phyloP scores from a whole-genome alignment of 2,329 filamentous ascomycete species.

The Pseudocercospora musae region DNA sequence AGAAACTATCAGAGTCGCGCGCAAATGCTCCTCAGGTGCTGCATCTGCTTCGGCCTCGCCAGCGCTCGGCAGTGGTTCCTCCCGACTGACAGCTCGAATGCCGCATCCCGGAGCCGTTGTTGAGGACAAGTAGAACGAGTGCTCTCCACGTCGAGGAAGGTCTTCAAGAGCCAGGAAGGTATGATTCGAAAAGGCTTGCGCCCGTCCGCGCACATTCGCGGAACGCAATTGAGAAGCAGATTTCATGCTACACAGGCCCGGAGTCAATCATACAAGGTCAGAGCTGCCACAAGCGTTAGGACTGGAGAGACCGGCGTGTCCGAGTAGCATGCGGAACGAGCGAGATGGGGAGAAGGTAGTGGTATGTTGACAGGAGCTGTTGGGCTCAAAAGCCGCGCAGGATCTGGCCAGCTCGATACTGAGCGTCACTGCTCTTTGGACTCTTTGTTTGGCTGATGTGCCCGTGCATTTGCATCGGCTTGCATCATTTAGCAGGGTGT shows the following conservation, averaged over 20 bases:
- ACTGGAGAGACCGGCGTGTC: neutral
- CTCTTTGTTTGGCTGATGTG: neutral
- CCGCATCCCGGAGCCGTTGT: neutral
- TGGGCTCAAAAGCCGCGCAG: neutral
- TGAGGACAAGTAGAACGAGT: neutral
- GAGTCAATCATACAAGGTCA: neutral
- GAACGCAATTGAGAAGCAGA: neutral
- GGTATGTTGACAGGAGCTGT: neutral
- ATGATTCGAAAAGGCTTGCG: neutral
- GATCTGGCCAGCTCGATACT: neutral
- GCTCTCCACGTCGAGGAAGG: neutral
- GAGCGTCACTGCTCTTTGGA: neutral
- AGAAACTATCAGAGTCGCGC: slow-evolving; percentile 12
- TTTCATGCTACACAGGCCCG: neutral
- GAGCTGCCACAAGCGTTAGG: neutral
- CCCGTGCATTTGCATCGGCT: neutral
- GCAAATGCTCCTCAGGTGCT: slow-evolving; percentile 26
- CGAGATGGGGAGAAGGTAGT: neutral
- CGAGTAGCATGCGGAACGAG: neutral
- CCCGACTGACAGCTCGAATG: neutral
- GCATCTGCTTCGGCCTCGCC: slow-evolving; percentile 41
- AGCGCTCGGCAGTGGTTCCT: slow-evolving; percentile 33
- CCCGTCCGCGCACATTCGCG: neutral
- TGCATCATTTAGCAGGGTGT: neutral
- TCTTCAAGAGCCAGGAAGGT: neutral